Base-by-base conservation (phyloP, 345 rosid species). In the Ceriops zippeliana region DNA sequence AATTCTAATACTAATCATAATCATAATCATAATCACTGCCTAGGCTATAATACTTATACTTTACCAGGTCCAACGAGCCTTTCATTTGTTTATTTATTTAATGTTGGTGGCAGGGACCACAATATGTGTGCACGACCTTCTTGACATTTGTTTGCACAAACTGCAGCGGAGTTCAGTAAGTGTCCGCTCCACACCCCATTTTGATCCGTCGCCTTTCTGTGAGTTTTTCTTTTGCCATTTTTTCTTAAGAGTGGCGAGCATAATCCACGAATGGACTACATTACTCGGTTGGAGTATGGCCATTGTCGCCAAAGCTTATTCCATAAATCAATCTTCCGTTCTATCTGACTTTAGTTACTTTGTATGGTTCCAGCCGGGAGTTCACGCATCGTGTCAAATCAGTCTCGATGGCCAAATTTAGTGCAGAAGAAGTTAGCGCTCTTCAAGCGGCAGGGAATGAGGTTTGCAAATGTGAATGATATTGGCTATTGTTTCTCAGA, bases 301-400 rank as follows among this genome's bases (percentile, higher is more conserved):
- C 24, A 22, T 54, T 54, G 24, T 54, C 4, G 16, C 15, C 28
- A 22, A 22, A 20, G 52, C 22, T 53, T 3, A 38, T 34, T 34
- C 37, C 37, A 0, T 34, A 7, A 34, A 7, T 34, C 37, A 34
- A 34, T 34, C 37, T 34, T 34, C 9, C 7, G 37, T 34, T 34
- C 37, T 7, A 34, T 7, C 37, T 7, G 2, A 34, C 9, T 34
- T 46, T 22, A 22, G 24, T 22, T 54, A 22, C 30, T 32, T 58
- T 65, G 54, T 17, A 10, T 16, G 1, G 67, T 70, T 79, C 20
- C 78, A 95, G 99, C 65, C 90, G 96, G 30, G 99, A 91, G 68
- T 95, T 95, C 68, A 90, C 96, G 6, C 99, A 88, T 76, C 80
- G 97, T 34, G 92, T 95, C 69, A 95, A 95, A 71, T 91, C 99